phyloP scores from a whole-genome alignment of 768 basidiomycete genomes.

The Hygrocybe coccinea region DNA sequence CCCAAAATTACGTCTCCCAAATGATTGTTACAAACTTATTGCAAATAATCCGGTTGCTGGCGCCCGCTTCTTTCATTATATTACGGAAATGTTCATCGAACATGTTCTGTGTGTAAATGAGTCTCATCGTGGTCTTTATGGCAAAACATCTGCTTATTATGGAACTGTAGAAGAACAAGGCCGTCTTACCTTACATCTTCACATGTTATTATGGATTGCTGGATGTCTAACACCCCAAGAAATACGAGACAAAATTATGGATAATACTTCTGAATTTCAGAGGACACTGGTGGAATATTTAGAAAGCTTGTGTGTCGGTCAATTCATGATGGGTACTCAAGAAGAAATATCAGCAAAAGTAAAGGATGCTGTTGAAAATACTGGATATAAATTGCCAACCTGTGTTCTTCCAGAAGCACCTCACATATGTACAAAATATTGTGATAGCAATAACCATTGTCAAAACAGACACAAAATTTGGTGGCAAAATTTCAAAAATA shows the following conservation, averaged over 20 bases:
- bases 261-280: slow-evolving; percentile 16
- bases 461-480: slow-evolving; percentile 11
- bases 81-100: slow-evolving; percentile 21
- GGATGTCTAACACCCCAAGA: slow-evolving; percentile 28
- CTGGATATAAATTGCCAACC: slow-evolving; percentile 20
- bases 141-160: slow-evolving; percentile 28
- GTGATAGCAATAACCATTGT: slow-evolving; percentile 3
- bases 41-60: slow-evolving; percentile 25
- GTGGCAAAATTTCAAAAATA: slow-evolving; percentile 15
- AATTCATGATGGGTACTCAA: slow-evolving; percentile 26
- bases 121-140: slow-evolving; percentile 24
- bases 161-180: slow-evolving; percentile 36
- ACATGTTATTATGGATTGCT: slow-evolving; percentile 34
- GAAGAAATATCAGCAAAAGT: slow-evolving; percentile 18
- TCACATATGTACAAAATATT: slow-evolving; percentile 15
- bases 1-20: slow-evolving; percentile 1
- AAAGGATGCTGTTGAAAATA: not conserved
- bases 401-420: slow-evolving; percentile 19
- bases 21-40: slow-evolving; percentile 21
- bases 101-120: slow-evolving; percentile 20
- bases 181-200: slow-evolving; percentile 33
- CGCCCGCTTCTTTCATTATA: slow-evolving; percentile 26
- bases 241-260: slow-evolving; percentile 24
- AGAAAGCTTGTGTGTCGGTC: slow-evolving; percentile 22
- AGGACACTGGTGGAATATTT: slow-evolving; percentile 20